Evolutionary conservation across 352 stramenopile species (phyloP), one percentile per base, ranked within the genome.

Genomic region (Phytophthora capsici): DNA sequence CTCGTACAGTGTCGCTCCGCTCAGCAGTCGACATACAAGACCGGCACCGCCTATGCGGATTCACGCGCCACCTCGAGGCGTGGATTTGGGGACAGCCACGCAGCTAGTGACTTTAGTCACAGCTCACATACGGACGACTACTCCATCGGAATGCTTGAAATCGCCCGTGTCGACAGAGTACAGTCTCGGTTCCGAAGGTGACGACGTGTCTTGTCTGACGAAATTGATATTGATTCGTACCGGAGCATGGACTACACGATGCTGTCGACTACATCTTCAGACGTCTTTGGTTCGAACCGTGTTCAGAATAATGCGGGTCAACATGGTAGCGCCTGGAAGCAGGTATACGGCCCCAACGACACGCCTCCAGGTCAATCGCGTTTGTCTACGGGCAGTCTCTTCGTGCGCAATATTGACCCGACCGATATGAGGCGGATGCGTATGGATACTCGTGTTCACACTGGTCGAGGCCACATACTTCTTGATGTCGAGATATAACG

Each of bases 201-300:
- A 55, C 41, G 63, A 77, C 34, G 25, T 63, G 6, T 73, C 19
- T 65, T 58, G 3, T 60, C 49, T 6, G 19, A 19, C 28, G 68
- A 43, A 65, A 64, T 73, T 38, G 66, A 68, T 14, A 50, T 67
- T n/a, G 69, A 77, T 48, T 73, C 69, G 54, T 73, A 76, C 32
- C 53, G 63, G 12, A 71, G 63, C 48, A 40, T 72, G 38, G 43
- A 72, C 44, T 65, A 32, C 30, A 72, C 62, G 0, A 66, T 63
- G 20, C 25, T 72, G n/a, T 76, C 68, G 8, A 76, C 68, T 10
- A 63, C 68, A 0, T 76, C 68, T 2, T 69, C 56, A 12, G 30
- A 72, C 23, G 63, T 75, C 6, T 75, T 75, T 61, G 67, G 54
- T 10, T 75, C 66, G 48, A 68, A 68, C 32, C 56, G 41, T 22